phyloP scores from a whole-genome alignment of 2,329 filamentous ascomycete genomes.

The Scopulariopsis brevicaulis region DNA sequence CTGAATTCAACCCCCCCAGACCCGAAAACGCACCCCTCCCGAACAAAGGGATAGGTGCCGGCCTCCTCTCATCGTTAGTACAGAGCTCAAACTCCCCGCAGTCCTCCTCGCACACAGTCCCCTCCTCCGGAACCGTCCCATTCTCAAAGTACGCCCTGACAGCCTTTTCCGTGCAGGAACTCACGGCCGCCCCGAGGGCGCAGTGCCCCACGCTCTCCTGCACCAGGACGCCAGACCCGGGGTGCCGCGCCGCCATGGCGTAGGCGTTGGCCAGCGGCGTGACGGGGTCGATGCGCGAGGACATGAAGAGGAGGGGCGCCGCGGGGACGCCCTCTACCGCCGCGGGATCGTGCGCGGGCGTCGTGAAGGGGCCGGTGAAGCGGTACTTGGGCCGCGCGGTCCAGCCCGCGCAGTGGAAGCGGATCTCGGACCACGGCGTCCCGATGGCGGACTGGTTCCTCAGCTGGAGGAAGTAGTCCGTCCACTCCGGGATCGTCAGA shows the following conservation, averaged over 20 bases:
- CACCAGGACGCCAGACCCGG: slow-evolving; percentile 16
- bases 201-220: slow-evolving; percentile 18
- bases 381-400: slow-evolving; percentile 23
- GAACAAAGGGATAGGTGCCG: not conserved
- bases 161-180: slow-evolving; percentile 10
- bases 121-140: slow-evolving; percentile 15
- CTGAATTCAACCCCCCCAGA: not conserved
- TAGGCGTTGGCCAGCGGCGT: slow-evolving; percentile 28
- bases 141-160: slow-evolving; percentile 17
- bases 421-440: slow-evolving; percentile 20
- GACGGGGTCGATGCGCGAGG: slow-evolving; percentile 30
- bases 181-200: slow-evolving; percentile 7
- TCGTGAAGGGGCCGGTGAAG: slow-evolving; percentile 23
- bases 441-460: slow-evolving; percentile 17
- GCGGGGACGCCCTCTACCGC: slow-evolving; percentile 19
- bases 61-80: not conserved
- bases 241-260: slow-evolving; percentile 14
- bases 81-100: slow-evolving; percentile 8
- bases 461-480: slow-evolving; percentile 16
- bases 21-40: not conserved
- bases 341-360: slow-evolving; percentile 12
- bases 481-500: slow-evolving; percentile 13
- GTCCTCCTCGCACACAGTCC: slow-evolving; percentile 10
- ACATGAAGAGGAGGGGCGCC: slow-evolving; percentile 30
- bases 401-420: slow-evolving; percentile 27